phyloP scores from a whole-genome alignment of 225 moss, liverwort and hornwort genomes.

The Pseudisothecium myosuroides region DNA sequence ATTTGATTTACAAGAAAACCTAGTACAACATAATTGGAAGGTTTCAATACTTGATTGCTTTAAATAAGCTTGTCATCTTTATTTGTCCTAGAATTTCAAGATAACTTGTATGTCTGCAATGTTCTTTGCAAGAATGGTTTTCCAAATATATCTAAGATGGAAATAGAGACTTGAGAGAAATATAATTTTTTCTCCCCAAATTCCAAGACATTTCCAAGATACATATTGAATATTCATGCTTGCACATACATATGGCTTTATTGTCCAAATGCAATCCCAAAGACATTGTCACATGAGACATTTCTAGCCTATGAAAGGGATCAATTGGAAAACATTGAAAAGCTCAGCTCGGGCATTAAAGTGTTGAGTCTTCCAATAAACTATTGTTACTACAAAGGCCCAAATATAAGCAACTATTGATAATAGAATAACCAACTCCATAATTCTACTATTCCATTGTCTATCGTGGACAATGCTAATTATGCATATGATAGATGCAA shows the following conservation, averaged over 20 bases:
- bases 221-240: not conserved
- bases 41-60: too few relatives aligned
- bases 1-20: too few relatives aligned
- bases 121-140: not conserved
- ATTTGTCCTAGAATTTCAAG: rapidly evolving
- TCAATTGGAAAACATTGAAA: not conserved
- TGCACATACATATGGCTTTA: not conserved
- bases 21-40: too few relatives aligned
- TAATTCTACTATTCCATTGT: too few relatives aligned
- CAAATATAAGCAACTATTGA: not conserved
- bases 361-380: not conserved
- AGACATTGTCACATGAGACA: not conserved
- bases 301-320: not conserved
- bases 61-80: too few relatives aligned
- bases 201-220: not conserved
- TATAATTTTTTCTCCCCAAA: too few relatives aligned
- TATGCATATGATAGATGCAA: not conserved
- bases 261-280: not conserved
- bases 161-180: too few relatives aligned
- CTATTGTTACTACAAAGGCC: not conserved
- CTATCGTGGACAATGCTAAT: rapidly evolving
- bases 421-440: rapidly evolving
- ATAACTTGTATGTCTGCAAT: rapidly evolving
- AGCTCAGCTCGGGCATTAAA: not conserved
- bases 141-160: rapidly evolving